phyloP scores from a whole-genome alignment of 495 filamentous ascomycete genomes.

The Xylaria flabelliformis region DNA sequence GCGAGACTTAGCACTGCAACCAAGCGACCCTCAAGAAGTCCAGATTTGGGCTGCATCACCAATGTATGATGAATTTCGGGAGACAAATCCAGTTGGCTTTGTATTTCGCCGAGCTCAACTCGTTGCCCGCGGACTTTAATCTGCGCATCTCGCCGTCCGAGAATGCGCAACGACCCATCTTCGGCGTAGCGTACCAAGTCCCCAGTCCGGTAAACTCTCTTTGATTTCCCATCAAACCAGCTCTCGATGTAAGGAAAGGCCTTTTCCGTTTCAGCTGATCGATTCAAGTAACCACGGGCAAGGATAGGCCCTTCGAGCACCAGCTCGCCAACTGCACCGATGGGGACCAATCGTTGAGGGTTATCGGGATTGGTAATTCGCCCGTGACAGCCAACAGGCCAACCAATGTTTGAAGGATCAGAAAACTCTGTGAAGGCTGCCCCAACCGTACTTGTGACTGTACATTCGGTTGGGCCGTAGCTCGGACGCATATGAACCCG shows the following conservation, averaged over 20 bases:
- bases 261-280: constrained; percentile 35
- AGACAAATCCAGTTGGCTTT: constrained; percentile 19
- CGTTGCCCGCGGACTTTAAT: constrained; percentile 39
- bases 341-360: constrained; percentile 50
- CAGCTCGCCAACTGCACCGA: constrained; percentile 48
- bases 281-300: constrained; percentile 44
- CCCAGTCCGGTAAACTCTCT: constrained; percentile 17
- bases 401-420: constrained; percentile 51
- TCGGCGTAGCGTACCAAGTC: constrained; percentile 18
- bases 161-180: constrained; percentile 10
- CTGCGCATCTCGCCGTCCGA: constrained; percentile 36
- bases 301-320: constrained; percentile 45
- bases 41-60: constrained; percentile 2
- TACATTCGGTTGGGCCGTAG: constrained; percentile 26
- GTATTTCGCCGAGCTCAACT: constrained; percentile 38
- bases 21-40: not conserved
- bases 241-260: constrained; percentile 45
- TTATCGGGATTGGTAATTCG: constrained; percentile 61
- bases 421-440: not conserved
- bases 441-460: constrained; percentile 14
- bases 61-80: constrained; percentile 12
- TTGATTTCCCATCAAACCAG: constrained; percentile 39
- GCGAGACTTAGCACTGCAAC: constrained; percentile 16
- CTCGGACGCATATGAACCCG: constrained; percentile 8
- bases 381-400: constrained; percentile 48